A percentile compares a stretch with the other conserved stretches of the same genome.
Evolutionary conservation across 495 filamentous ascomycete genomes (phyloP).

Genomic region (Podospora pseudoanserina): DNA sequence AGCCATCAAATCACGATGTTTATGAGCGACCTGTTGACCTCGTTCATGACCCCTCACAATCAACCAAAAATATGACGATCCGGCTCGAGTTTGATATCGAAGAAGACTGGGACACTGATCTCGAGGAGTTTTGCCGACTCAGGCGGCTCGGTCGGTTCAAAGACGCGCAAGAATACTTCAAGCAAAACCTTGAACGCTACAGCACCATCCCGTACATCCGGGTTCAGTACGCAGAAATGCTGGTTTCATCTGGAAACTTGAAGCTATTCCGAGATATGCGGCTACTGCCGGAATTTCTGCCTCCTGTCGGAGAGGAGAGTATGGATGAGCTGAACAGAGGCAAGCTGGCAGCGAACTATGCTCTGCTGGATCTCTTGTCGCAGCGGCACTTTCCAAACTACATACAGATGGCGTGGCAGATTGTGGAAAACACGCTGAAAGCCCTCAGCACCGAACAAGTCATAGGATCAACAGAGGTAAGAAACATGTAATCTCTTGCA

Average conservation of each 20-base stretch:
- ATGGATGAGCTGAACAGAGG: background rate
- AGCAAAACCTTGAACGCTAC: conserved; percentile 9
- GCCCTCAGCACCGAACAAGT: background rate
- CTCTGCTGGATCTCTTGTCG: conserved; percentile 14
- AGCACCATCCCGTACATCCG: conserved; percentile 16
- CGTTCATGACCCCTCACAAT: conserved; percentile 20
- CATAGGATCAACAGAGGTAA: conserved; percentile 21
- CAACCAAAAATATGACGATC: conserved; percentile 18
- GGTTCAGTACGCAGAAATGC: conserved; percentile 24
- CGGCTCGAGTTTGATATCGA: conserved; percentile 17
- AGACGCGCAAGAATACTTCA: conserved; percentile 21
- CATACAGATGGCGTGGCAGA: background rate
- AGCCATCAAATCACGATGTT: background rate
- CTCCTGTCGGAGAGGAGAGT: background rate
- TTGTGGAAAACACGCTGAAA: background rate
- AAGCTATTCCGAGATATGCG: conserved; percentile 7
- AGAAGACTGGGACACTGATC: conserved; percentile 20
- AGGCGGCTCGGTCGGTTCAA: conserved; percentile 23
- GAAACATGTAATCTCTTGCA: background rate
- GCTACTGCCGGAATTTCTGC: background rate
- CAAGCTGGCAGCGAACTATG: conserved; percentile 15
- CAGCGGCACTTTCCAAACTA: background rate
- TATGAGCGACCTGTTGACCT: conserved; percentile 12
- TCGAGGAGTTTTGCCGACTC: conserved; percentile 25
- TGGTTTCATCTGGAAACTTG: conserved; percentile 21